These are phyloP conservation scores for Tylopilus felleus DNA, from an alignment of 768 basidiomycete genomes.

Conservation along the genomic window DNA sequence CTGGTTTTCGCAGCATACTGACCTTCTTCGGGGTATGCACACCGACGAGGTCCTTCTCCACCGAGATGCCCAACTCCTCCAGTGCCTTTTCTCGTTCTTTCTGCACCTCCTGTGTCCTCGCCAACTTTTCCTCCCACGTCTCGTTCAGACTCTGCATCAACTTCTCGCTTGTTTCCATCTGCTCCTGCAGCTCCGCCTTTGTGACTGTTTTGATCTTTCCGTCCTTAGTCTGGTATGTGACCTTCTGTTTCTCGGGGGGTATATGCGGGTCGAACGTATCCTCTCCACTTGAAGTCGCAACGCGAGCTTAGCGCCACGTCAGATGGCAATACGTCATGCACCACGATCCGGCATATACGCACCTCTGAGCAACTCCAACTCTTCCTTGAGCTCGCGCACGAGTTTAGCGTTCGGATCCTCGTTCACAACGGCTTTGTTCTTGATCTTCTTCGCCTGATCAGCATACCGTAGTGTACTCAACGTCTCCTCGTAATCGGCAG, in stretches of 20 bases:
- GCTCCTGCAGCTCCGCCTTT: constrained; percentile 96
- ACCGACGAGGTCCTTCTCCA: constrained; percentile 94
- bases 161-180: constrained; percentile 93
- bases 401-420: constrained; percentile 99
- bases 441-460: constrained; percentile 99
- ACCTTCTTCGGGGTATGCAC: constrained; percentile 98
- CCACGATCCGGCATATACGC: constrained; percentile 15
- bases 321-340: neutral
- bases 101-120: constrained; percentile 89
- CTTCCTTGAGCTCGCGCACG: constrained; percentile 98
- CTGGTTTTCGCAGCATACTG: constrained; percentile 6
- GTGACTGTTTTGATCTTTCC: constrained; percentile 94
- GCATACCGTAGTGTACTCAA: constrained; percentile 96
- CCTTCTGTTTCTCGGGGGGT: constrained; percentile 92
- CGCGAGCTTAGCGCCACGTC: constrained; percentile 55
- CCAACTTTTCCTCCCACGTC: constrained; percentile 95
- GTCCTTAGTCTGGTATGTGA: constrained; percentile 90
- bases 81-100: constrained; percentile 96
- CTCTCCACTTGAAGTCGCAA: constrained; percentile 65
- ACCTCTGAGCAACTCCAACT: constrained; percentile 89
- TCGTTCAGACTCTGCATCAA: constrained; percentile 90
- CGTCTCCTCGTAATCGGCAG: constrained; percentile 98
- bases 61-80: constrained; percentile 95
- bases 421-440: constrained; percentile 98
- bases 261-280: constrained; percentile 82